A percentile compares a stretch with the other conserved stretches of the same genome.
These are phyloP conservation scores for Aspergillus sp. DNA, from an alignment of 2,329 filamentous ascomycete species.

Conservation along the genomic window DNA sequence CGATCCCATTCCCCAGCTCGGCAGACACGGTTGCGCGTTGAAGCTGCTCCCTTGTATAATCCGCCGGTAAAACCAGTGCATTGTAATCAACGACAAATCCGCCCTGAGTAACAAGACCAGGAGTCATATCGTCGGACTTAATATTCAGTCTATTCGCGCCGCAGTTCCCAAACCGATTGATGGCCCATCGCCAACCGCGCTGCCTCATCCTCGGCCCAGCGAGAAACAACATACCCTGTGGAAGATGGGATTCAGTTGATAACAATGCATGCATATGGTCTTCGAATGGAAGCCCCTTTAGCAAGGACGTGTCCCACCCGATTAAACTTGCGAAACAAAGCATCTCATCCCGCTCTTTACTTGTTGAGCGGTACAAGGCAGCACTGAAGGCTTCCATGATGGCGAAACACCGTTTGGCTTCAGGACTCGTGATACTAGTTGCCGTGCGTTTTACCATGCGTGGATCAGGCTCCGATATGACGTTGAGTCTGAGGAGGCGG, in stretches of 20 bases:
- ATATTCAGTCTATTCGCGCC: conserved; percentile 1
- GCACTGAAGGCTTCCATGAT: conserved; percentile 11
- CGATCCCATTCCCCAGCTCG: background rate
- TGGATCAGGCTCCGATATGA: conserved; percentile 4
- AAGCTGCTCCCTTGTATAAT: background rate
- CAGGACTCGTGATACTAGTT: background rate
- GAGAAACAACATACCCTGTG: conserved; percentile 7
- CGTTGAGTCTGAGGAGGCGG: background rate
- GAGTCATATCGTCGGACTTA: conserved; percentile 5
- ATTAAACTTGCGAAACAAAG: conserved; percentile 9
- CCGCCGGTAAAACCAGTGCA: background rate
- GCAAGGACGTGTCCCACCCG: conserved; percentile 1
- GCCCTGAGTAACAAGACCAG: background rate
- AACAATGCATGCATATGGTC: conserved; percentile 7
- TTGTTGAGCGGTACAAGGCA: conserved; percentile 2
- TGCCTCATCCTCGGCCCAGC: conserved; percentile 3
- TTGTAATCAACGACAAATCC: conserved; percentile 2
- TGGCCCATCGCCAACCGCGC: conserved; percentile 8
- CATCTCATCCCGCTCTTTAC: conserved; percentile 10
- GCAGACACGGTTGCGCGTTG: background rate
- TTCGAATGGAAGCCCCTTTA: conserved; percentile 2
- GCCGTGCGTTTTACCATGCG: background rate
- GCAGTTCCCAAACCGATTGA: conserved; percentile 6
- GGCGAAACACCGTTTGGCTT: background rate
- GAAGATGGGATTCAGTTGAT: background rate